These are phyloP conservation scores for Laguncularia racemosa DNA, from an alignment of 345 rosid genomes.

Conservation along the genomic window DNA sequence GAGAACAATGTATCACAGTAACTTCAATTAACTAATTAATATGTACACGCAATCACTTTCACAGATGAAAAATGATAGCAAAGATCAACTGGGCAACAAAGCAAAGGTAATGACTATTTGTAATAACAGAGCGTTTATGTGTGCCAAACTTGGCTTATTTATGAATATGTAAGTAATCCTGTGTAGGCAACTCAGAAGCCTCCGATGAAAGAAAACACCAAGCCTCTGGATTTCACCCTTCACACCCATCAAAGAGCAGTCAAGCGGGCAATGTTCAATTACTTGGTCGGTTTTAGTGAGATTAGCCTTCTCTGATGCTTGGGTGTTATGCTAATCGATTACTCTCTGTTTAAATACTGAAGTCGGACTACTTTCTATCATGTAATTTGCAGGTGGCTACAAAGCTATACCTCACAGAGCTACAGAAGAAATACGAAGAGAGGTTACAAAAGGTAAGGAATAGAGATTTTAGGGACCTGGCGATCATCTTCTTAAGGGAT, in stretches of 20 bases:
- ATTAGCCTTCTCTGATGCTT: background rate
- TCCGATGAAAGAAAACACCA: constrained; percentile 54
- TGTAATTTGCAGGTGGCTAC: constrained; percentile 52
- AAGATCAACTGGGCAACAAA: background rate
- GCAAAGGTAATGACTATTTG: background rate
- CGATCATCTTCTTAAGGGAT: background rate
- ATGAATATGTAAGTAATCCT: background rate
- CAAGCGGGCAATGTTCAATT: constrained; percentile 82
- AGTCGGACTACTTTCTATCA: background rate
- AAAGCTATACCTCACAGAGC: constrained; percentile 46
- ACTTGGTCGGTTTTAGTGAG: constrained; percentile 33
- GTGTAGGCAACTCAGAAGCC: constrained; percentile 23
- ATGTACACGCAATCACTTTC: no score
- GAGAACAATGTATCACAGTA: no score
- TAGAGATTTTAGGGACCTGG: no score
- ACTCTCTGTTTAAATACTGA: background rate
- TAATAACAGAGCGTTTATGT: background rate
- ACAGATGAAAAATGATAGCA: no score
- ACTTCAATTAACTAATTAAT: no score
- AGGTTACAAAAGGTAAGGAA: constrained; percentile 48
- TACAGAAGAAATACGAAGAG: constrained; percentile 53
- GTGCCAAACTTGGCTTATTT: constrained; percentile 11
- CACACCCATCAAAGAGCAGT: constrained; percentile 74
- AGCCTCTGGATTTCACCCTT: constrained; percentile 60
- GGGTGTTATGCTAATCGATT: background rate